Percentiles rank a stretch among this genome's conserved stretches.
These are phyloP conservation scores for Cercospora sojina DNA, from an alignment of 2,329 filamentous ascomycete genomes.

Conservation along the genomic window DNA sequence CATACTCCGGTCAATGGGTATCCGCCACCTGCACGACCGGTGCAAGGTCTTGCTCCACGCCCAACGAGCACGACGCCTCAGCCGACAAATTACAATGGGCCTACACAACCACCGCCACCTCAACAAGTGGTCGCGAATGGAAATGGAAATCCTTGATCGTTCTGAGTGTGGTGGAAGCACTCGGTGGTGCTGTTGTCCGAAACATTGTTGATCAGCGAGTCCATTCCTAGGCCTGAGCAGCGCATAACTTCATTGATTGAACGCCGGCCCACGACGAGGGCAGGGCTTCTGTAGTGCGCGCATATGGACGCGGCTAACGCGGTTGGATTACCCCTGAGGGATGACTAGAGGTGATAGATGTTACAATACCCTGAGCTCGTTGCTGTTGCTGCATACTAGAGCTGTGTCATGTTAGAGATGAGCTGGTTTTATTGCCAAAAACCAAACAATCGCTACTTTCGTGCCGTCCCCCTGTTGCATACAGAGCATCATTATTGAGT, in stretches of 20 bases:
- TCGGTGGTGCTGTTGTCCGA: background rate
- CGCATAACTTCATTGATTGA: background rate
- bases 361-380: background rate
- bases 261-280: background rate
- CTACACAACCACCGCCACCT: slow-evolving; percentile 9
- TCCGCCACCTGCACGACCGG: slow-evolving; percentile 16
- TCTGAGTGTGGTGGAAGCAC: background rate
- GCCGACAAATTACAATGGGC: slow-evolving; percentile 19
- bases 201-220: background rate
- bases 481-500: background rate
- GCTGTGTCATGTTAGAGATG: background rate
- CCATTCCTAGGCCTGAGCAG: background rate
- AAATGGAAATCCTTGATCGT: background rate
- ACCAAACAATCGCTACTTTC: background rate
- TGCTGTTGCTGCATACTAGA: background rate
- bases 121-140: background rate
- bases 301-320: background rate
- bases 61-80: slow-evolving; percentile 31
- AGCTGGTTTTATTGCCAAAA: background rate
- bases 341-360: background rate
- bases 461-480: background rate
- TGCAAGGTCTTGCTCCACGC: slow-evolving; percentile 20
- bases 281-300: background rate
- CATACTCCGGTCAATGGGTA: slow-evolving; percentile 36
- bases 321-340: background rate